Evolutionary conservation across 2,329 filamentous ascomycete species (phyloP).

Genomic region (Verticillium klebahnii): DNA sequence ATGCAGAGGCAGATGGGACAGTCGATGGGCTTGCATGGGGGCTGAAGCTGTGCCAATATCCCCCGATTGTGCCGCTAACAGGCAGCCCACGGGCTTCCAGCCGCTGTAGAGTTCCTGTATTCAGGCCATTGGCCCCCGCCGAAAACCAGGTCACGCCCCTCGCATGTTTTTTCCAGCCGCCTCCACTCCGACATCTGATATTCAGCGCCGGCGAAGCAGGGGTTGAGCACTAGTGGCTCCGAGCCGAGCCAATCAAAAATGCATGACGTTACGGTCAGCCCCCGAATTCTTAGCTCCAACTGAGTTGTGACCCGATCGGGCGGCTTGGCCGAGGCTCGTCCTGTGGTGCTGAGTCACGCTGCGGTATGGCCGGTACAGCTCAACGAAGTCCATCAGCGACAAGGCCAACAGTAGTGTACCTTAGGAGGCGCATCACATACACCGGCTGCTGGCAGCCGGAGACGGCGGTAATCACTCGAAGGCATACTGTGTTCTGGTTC

Average conservation of each 20-base stretch:
- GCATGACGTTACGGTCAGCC: slow-evolving; percentile 1
- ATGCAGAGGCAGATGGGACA: no score
- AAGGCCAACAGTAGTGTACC: not conserved
- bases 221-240: not conserved
- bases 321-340: not conserved
- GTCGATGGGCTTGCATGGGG: not conserved
- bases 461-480: no score
- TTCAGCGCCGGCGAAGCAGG: not conserved
- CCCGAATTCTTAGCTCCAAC: not conserved
- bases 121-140: not conserved
- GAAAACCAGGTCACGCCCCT: not conserved
- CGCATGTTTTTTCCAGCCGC: not conserved
- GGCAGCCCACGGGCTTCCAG: not conserved
- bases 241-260: not conserved
- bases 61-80: not conserved
- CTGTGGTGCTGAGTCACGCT: not conserved
- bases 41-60: not conserved
- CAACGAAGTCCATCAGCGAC: not conserved
- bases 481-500: not conserved
- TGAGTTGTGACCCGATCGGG: not conserved
- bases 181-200: not conserved
- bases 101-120: not conserved
- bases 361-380: not conserved
- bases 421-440: not conserved
- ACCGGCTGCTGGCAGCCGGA: no score